Evolutionary conservation across 352 stramenopile genomes (phyloP).

Genomic region (Globisporangium viniferum): DNA sequence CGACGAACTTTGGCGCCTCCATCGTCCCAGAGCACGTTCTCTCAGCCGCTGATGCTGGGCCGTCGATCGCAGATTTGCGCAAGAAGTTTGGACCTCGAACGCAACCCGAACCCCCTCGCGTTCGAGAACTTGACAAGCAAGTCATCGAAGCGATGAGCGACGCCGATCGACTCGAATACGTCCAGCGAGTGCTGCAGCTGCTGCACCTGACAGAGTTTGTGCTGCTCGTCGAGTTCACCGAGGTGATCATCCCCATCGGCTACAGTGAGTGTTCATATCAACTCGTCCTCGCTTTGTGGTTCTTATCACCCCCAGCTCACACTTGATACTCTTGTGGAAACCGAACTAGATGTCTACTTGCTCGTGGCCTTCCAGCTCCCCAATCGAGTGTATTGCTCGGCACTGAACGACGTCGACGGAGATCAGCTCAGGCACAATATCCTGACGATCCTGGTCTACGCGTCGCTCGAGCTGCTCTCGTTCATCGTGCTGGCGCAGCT

Average conservation of each 20-base stretch:
- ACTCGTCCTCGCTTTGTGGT: not conserved
- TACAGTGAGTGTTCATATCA: conserved; percentile 19
- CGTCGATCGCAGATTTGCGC: not conserved
- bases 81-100: not conserved
- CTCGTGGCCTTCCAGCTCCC: conserved; percentile 26
- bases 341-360: not conserved
- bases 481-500: conserved; percentile 27
- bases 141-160: not conserved
- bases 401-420: conserved; percentile 23
- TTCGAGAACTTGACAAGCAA: not conserved
- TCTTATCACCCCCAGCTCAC: no score
- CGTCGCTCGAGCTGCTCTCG: conserved; percentile 33
- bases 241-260: conserved; percentile 24
- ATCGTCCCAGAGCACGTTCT: not conserved
- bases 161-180: not conserved
- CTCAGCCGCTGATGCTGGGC: not conserved
- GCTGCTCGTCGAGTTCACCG: conserved; percentile 21
- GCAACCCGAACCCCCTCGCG: not conserved
- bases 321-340: no score
- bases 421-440: conserved; percentile 17
- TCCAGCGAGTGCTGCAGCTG: not conserved
- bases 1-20: not conserved
- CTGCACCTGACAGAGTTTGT: conserved; percentile 24
- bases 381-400: conserved; percentile 27
- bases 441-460: conserved; percentile 33